Evolutionary conservation across 208 protist genomes (phyloP), one percentile per base, ranked within the genome.

Genomic region (Novymonas esmeraldas): DNA sequence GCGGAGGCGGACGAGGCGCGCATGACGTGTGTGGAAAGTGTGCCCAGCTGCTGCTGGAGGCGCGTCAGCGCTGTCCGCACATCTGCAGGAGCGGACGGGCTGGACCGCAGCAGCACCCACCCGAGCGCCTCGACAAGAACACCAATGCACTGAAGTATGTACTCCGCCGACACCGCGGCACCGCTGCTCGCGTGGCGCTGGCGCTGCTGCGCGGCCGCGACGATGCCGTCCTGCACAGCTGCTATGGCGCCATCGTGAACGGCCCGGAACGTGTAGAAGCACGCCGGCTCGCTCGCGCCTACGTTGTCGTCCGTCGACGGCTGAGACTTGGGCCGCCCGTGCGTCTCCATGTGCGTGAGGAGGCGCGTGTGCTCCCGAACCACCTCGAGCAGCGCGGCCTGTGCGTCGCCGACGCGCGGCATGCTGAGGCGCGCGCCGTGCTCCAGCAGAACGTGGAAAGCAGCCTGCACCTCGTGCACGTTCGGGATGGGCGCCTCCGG

Each of bases 311-410:
- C 24, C 45, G 51, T 6, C 46, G n/a, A 39, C 36, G 33, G 57
- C 49, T 6, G 9, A 22, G 9, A 41, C 51, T 33, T 42, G 4
- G 69, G 65, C 6, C 46, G 60, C 16, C 64, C 36, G 70, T 81
- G 76, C 6, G 52, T 71, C 45, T 71, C 59, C 45, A 75, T 57
- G 61, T 73, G 70, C 33, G 57, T 66, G 38, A 77, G 38, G 29
- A 67, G 36, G 24, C 62, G 67, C 46, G 66, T 70, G 61, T 77
- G 76, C 48, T 77, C 69, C 13, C 62, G 76, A 36, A 81, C n/a
- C 2, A 77, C 56, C 49, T 68, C 60, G 4, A 18, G 33, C 48
- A 81, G 50, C 39, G 60, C 64, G 36, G 69, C 54, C 48, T 65
- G 69, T 1, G 64, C 62, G 4, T 61, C 70, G 13, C 45, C 62